Percentiles rank a stretch among this genome's conserved stretches.
Conservation (phyloP, 257 asterid genomes). For the Primulina tabacum region DNA sequence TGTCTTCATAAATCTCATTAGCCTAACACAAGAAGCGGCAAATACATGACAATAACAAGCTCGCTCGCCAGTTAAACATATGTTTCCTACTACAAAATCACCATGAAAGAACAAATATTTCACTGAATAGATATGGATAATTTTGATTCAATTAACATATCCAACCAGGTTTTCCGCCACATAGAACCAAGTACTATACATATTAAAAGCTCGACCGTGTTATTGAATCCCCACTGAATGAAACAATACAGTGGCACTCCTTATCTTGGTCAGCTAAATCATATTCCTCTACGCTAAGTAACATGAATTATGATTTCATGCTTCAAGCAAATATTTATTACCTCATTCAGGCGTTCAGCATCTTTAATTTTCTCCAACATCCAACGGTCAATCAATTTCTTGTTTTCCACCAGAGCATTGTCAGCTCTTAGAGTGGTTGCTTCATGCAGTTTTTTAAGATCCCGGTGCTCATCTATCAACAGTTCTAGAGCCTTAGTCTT, state of each 20-base stretch:
- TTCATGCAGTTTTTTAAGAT: conserved; percentile 63
- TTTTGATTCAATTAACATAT: too few relatives aligned
- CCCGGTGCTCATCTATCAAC: conserved; percentile 75
- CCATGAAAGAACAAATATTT: background rate
- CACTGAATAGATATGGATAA: too few relatives aligned
- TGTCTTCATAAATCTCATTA: too few relatives aligned
- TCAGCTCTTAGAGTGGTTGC: conserved; percentile 58
- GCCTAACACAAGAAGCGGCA: background rate
- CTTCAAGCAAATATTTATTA: conserved; percentile 19
- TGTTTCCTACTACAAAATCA: conserved; percentile 12
- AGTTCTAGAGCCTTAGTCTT: conserved; percentile 82
- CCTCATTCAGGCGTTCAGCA: conserved; percentile 95
- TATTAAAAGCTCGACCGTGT: too few relatives aligned
- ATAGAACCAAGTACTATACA: too few relatives aligned
- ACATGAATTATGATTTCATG: too few relatives aligned
- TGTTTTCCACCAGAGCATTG: conserved; percentile 75
- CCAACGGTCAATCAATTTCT: conserved; percentile 83
- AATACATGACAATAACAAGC: conserved; percentile 3
- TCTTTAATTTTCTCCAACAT: conserved; percentile 91
- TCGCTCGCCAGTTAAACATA: background rate
- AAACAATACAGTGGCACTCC: too few relatives aligned
- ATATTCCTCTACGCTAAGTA: too few relatives aligned
- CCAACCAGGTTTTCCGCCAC: too few relatives aligned
- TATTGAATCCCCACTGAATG: too few relatives aligned
- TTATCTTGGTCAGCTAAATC: too few relatives aligned